phyloP scores from a whole-genome alignment of 2,329 filamentous ascomycete genomes.

The Akanthomyces uredinophilus region DNA sequence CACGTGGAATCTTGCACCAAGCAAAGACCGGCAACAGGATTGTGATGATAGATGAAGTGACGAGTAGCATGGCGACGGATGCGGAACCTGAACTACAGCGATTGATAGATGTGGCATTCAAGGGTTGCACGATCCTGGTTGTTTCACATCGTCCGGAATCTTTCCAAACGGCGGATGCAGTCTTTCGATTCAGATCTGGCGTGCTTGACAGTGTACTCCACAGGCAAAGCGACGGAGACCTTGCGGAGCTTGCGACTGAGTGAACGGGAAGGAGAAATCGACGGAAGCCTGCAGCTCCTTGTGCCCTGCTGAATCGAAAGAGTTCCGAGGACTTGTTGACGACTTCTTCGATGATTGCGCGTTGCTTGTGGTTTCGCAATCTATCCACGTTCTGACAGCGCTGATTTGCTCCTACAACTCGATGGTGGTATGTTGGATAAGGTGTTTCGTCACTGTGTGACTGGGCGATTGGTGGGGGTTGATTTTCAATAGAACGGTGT shows the following conservation, averaged over 20 bases:
- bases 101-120: background rate
- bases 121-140: background rate
- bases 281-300: too few species aligned
- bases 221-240: background rate
- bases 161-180: background rate
- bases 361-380: too few species aligned
- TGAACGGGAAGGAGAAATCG: background rate
- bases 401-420: too few species aligned
- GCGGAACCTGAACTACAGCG: background rate
- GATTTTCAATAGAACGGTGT: too few species aligned
- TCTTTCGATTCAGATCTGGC: background rate
- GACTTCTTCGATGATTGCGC: too few species aligned
- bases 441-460: too few species aligned
- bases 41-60: constrained; percentile 5
- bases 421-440: too few species aligned
- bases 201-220: background rate
- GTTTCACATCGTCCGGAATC: constrained; percentile 1
- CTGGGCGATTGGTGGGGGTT: too few species aligned
- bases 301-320: too few species aligned
- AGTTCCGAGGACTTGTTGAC: too few species aligned
- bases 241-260: background rate
- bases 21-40: background rate
- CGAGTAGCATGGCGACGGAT: background rate
- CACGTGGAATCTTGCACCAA: constrained; percentile 4
- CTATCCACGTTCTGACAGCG: too few species aligned